Evolutionary conservation across 108 stramenopile species (phyloP).

Genomic region (Skeletonema grethae): DNA sequence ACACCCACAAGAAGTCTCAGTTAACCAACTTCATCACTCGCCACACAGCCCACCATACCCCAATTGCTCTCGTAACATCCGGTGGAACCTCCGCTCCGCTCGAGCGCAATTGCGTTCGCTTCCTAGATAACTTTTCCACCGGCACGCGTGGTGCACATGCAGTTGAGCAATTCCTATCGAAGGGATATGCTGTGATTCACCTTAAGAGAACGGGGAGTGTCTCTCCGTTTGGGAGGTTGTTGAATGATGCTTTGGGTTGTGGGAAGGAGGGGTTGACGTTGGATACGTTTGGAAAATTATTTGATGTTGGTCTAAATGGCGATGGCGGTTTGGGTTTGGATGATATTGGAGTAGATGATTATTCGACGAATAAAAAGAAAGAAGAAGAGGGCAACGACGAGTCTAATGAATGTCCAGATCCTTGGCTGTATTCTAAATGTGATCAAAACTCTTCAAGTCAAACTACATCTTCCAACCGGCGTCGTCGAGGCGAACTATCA

Average conservation of each 20-base stretch:
- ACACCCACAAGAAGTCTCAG: not conserved
- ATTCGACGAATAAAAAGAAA: constrained; percentile 1
- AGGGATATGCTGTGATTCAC: constrained; percentile 94
- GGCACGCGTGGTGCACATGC: constrained; percentile 89
- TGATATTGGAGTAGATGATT: constrained; percentile 30
- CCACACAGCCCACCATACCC: constrained; percentile 72
- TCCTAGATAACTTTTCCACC: constrained; percentile 95
- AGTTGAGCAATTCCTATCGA: constrained; percentile 86
- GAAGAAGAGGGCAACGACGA: not conserved
- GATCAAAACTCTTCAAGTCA: constrained; percentile 1
- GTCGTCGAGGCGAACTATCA: constrained; percentile 24
- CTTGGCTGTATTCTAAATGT: constrained; percentile 37
- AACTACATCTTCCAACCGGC: constrained; percentile 5
- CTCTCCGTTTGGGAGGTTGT: constrained; percentile 74
- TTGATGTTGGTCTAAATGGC: constrained; percentile 57
- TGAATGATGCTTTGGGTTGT: constrained; percentile 58
- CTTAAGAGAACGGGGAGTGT: constrained; percentile 77
- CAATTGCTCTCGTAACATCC: constrained; percentile 86
- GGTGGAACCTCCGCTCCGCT: constrained; percentile 89
- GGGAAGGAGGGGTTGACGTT: constrained; percentile 56
- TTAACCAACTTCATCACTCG: constrained; percentile 59
- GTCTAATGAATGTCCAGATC: constrained; percentile 11
- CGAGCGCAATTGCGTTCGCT: constrained; percentile 88
- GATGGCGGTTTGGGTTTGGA: constrained; percentile 50
- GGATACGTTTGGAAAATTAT: constrained; percentile 60